Conservation (phyloP, 2,329 filamentous ascomycete species). For the Knufia petricola region DNA sequence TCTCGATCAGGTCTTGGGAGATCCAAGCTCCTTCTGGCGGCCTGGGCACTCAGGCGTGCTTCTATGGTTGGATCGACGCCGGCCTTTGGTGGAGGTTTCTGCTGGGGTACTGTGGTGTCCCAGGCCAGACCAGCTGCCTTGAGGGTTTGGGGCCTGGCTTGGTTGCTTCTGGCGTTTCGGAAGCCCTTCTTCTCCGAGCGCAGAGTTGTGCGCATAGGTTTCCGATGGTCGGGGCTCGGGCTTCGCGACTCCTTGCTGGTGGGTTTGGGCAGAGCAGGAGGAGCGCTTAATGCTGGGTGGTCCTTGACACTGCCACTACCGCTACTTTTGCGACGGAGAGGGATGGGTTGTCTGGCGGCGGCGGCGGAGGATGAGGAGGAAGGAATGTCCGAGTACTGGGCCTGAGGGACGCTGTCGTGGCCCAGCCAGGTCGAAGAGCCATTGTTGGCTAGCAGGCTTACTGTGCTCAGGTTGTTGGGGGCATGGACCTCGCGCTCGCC, state of each 20-base stretch:
- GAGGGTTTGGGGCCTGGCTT: conserved; percentile 45
- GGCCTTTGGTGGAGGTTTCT: conserved; percentile 13
- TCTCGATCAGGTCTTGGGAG: conserved; percentile 10
- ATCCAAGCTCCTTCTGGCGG: conserved; percentile 22
- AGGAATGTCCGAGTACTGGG: conserved; percentile 73
- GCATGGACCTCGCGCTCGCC: conserved; percentile 16
- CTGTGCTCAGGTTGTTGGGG: conserved; percentile 10
- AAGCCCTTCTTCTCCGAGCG: conserved; percentile 39
- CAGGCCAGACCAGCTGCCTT: conserved; percentile 57
- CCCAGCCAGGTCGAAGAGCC: conserved; percentile 54
- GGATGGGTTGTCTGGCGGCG: conserved; percentile 13
- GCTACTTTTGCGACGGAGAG: conserved; percentile 18
- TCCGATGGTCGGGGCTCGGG: conserved; percentile 52
- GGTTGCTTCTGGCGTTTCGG: conserved; percentile 38
- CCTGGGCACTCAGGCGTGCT: conserved; percentile 22
- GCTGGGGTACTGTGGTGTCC: conserved; percentile 31
- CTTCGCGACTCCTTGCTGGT: conserved; percentile 44
- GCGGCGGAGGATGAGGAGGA: conserved; percentile 13
- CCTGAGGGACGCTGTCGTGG: conserved; percentile 68
- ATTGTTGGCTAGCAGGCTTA: background rate
- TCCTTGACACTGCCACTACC: conserved; percentile 3
- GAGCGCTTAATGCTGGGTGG: conserved; percentile 5
- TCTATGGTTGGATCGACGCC: conserved; percentile 22
- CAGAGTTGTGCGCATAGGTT: conserved; percentile 48
- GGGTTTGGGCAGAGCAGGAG: conserved; percentile 27